These are phyloP conservation scores for Lactarius tabidus DNA, from an alignment of 768 basidiomycete genomes.

Conservation along the genomic window DNA sequence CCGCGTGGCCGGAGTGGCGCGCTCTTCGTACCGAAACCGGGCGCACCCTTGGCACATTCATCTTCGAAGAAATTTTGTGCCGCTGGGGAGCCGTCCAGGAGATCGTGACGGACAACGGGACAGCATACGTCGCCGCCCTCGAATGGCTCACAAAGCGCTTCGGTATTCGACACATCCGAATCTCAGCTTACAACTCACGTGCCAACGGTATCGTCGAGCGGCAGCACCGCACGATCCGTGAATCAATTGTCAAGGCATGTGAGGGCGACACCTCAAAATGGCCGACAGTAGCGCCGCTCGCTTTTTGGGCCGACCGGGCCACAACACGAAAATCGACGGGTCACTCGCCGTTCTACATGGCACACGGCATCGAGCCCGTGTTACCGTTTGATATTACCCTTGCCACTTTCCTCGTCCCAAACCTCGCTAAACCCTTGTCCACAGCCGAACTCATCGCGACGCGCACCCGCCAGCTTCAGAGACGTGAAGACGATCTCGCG, in stretches of 20 bases:
- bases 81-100: too few relatives aligned
- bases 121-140: too few relatives aligned
- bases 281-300: conserved; percentile 27
- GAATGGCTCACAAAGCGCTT: conserved; percentile 20
- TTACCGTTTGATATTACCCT: conserved; percentile 27
- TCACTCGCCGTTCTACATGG: conserved; percentile 32
- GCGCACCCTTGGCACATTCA: too few relatives aligned
- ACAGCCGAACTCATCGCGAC: conserved; percentile 21
- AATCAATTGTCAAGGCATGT: conserved; percentile 36
- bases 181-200: conserved; percentile 41
- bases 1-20: conserved; percentile 21
- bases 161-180: conserved; percentile 37
- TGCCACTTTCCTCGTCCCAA: background rate
- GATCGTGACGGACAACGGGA: too few relatives aligned
- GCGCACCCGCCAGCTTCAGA: conserved; percentile 21
- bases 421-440: background rate
- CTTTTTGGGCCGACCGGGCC: conserved; percentile 39
- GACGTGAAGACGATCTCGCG: conserved; percentile 10
- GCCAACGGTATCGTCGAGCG: conserved; percentile 39
- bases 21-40: conserved; percentile 29
- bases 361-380: conserved; percentile 24
- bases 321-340: conserved; percentile 32
- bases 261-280: conserved; percentile 35
- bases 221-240: conserved; percentile 31
- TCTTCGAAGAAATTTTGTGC: too few relatives aligned